Evolutionary conservation across 208 protist species (phyloP).

Genomic region (Acanthamoeba lenticulata): DNA sequence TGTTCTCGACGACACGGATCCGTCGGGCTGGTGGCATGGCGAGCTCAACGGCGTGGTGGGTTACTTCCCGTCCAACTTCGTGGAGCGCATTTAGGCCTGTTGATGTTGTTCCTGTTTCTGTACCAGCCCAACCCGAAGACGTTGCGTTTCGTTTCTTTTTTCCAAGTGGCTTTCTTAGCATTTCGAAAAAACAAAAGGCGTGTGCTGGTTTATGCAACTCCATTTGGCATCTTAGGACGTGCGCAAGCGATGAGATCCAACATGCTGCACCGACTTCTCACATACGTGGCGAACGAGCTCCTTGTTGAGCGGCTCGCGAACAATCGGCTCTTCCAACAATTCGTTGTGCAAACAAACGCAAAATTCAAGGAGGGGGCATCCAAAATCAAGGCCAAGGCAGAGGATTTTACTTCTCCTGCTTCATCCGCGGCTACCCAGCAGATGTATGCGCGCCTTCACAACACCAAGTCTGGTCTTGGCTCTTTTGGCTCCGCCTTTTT

Average conservation of each 20-base stretch:
- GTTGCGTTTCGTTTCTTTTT: too few species aligned
- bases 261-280: not conserved
- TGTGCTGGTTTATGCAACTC: too few species aligned
- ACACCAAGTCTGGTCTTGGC: not conserved
- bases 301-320: not conserved
- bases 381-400: not conserved
- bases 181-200: too few species aligned
- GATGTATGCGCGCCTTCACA: not conserved
- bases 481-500: not conserved
- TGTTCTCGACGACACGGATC: conserved; percentile 69
- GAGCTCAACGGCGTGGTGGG: conserved; percentile 71
- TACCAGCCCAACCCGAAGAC: too few species aligned
- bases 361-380: not conserved
- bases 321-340: not conserved
- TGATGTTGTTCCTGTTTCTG: too few species aligned
- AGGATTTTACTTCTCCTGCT: not conserved
- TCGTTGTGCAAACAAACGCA: not conserved
- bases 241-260: too few species aligned
- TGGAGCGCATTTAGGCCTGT: conserved; percentile 56
- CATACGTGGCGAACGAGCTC: not conserved
- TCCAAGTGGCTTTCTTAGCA: too few species aligned
- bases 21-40: conserved; percentile 66
- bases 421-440: not conserved
- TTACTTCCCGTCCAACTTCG: conserved; percentile 73
- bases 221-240: too few species aligned